Conservation (phyloP, 1,284 basidiomycete species). For the Cutaneotrichosporon sp. region DNA sequence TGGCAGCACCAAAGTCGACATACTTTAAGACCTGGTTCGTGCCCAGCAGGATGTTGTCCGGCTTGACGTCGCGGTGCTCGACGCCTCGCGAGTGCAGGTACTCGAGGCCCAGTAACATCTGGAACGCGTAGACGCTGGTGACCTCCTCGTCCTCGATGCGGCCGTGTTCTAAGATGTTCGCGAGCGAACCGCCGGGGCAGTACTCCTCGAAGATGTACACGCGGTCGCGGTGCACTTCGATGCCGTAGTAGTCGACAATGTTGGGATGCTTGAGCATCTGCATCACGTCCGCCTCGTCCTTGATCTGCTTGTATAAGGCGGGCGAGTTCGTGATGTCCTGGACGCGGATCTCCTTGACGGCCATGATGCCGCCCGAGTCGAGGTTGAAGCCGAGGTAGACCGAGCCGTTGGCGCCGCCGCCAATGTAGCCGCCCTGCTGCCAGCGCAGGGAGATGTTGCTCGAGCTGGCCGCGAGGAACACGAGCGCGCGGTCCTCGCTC, state of each 20-base stretch:
- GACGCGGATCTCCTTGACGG: conserved; percentile 98
- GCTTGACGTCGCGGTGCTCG: conserved; percentile 97
- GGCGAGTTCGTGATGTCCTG: conserved; percentile 85
- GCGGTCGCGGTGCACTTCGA: conserved; percentile 96
- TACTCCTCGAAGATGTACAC: conserved; percentile 99
- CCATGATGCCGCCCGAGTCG: conserved; percentile 96
- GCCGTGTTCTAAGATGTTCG: conserved; percentile 86
- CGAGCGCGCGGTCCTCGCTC: conserved; percentile 83
- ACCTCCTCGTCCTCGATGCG: conserved; percentile 96
- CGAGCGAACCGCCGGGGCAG: conserved; percentile 94
- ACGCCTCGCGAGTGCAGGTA: conserved; percentile 95
- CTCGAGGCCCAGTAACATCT: conserved; percentile 93
- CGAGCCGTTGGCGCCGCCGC: conserved; percentile 93
- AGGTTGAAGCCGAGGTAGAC: conserved; percentile 99
- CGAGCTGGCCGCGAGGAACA: conserved; percentile 86
- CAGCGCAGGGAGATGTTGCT: conserved; percentile 96
- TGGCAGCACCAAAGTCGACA: conserved; percentile 98
- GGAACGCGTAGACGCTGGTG: conserved; percentile 93
- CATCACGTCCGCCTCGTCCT: conserved; percentile 98
- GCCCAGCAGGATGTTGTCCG: conserved; percentile 95
- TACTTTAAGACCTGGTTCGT: conserved; percentile 89
- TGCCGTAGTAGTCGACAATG: conserved; percentile 98
- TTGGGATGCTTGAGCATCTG: conserved; percentile 98
- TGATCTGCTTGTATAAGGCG: conserved; percentile 87
- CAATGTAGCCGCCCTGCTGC: conserved; percentile 98